Conservation (phyloP, 1,139 yeast species). For the Hanseniaspora gamundiae region DNA sequence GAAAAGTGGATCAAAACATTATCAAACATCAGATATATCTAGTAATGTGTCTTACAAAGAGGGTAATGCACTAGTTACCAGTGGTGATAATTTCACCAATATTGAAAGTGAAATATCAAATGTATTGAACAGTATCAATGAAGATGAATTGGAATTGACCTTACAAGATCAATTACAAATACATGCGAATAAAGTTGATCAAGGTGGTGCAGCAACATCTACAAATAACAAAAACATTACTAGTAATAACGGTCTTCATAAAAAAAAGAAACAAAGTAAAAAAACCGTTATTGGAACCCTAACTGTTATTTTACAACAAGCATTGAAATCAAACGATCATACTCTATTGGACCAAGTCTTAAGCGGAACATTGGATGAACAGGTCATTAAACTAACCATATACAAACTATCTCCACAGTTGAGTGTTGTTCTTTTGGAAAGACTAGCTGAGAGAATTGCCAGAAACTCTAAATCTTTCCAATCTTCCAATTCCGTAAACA, state of each 20-base stretch:
- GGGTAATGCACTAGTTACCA: constrained; percentile 48
- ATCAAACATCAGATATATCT: constrained; percentile 41
- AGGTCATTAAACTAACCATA: constrained; percentile 60
- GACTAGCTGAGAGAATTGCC: constrained; percentile 70
- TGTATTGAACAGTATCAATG: constrained; percentile 23
- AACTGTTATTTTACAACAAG: constrained; percentile 56
- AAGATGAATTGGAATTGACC: constrained; percentile 29
- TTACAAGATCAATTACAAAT: constrained; percentile 49
- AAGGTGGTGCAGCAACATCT: constrained; percentile 11
- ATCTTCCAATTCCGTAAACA: not conserved
- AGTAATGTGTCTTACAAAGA: constrained; percentile 62
- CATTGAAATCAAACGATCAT: constrained; percentile 61
- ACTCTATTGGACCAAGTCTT: constrained; percentile 69
- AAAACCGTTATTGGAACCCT: constrained; percentile 43
- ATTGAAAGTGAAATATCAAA: constrained; percentile 22
- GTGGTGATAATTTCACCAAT: constrained; percentile 52
- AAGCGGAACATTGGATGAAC: constrained; percentile 53
- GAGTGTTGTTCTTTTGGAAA: constrained; percentile 65
- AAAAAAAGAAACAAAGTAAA: constrained; percentile 15
- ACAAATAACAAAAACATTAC: constrained; percentile 5
- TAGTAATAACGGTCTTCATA: constrained; percentile 5
- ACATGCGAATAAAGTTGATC: constrained; percentile 26
- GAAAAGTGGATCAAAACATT: constrained; percentile 24
- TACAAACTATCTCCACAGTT: constrained; percentile 56
- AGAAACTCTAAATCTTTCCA: constrained; percentile 34